Evolutionary conservation across 1,284 basidiomycete species (phyloP).

Genomic region (Irpex rosettiformis): DNA sequence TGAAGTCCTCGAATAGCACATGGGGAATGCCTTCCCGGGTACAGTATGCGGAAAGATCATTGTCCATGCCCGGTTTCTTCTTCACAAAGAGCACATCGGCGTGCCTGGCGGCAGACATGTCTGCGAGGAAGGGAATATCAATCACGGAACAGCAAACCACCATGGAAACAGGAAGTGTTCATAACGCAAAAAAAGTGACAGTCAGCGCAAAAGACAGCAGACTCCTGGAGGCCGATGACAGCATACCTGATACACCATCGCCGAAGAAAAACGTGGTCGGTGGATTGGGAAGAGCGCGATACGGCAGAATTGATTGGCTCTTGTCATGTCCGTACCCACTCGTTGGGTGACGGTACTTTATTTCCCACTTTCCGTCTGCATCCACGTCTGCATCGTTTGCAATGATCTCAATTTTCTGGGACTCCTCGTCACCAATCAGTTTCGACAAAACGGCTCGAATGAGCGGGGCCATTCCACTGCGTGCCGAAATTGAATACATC

Average conservation of each 20-base stretch:
- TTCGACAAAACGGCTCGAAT: conserved; percentile 86
- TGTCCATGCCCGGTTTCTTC: conserved; percentile 72
- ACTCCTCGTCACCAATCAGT: conserved; percentile 71
- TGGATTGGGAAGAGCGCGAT: conserved; percentile 62
- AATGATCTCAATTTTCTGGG: conserved; percentile 81
- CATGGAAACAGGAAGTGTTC: not conserved
- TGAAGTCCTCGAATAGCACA: conserved; percentile 65
- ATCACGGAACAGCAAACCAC: not conserved
- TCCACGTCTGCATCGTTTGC: conserved; percentile 79
- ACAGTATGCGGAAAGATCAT: conserved; percentile 84
- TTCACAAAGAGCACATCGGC: conserved; percentile 93
- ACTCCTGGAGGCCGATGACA: not conserved
- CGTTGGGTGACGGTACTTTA: conserved; percentile 85
- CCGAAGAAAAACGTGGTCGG: conserved; percentile 94
- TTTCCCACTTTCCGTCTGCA: conserved; percentile 75
- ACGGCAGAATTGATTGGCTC: conserved; percentile 86
- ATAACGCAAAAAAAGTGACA: not conserved
- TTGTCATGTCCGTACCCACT: conserved; percentile 93
- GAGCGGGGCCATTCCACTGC: conserved; percentile 86
- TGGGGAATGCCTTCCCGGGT: conserved; percentile 62
- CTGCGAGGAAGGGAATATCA: conserved; percentile 33
- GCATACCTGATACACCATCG: conserved; percentile 85
- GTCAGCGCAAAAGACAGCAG: not conserved
- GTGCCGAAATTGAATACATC: not conserved
- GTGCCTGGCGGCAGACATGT: conserved; percentile 86